Base-by-base conservation (phyloP, 1,284 basidiomycete genomes). In the Apiotrichum domesticum region DNA sequence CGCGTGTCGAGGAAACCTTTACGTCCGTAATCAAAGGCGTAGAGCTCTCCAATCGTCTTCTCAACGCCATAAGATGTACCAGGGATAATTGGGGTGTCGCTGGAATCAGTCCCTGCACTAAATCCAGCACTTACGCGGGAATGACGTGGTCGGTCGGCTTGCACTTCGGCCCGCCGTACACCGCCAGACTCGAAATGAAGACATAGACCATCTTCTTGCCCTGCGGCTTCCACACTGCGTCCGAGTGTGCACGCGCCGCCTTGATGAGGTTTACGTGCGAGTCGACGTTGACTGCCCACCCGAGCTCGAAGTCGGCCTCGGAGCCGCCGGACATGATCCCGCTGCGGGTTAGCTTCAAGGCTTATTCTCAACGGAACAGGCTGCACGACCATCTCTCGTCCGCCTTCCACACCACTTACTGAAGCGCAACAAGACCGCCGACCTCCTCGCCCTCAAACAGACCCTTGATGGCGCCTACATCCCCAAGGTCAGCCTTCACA, bases 291-390 rank as follows among this genome's bases (percentile, higher is more conserved):
- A 85, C 83, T 1, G 66, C 55, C 62, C 83, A 76, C 5, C 83
- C 84, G 3, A 84, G 71, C 45, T 83, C 81, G 66, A 85, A 85
- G 66, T 84, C 80, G 58, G 83, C 81, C 68, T 86, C 85, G 14
- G 82, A 80, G 15, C 83, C 83, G 29, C 84, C 81, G n/a, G 83
- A 84, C 85, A 85, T 85, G 70, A 84, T 83, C 1, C 84, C 84
- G 64, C 73, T 77, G 61, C n/a, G 6, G 1, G 46, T 52, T 34
- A 57, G 51, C 7, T 6, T 11, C 11, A 15, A 35, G 15, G 4
- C 4, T n/a, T 33, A 32, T 14, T 11, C 15, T 37, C 32, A 6
- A 6, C 8, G 1, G 11, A 39, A 29, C 13, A 40, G 37, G 37
- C 10, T 39, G 29, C 37, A 4, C 42, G 41, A 4, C 15, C 35